These are phyloP conservation scores for Eucalyptus microcorys DNA, from an alignment of 345 rosid genomes.

Conservation along the genomic window DNA sequence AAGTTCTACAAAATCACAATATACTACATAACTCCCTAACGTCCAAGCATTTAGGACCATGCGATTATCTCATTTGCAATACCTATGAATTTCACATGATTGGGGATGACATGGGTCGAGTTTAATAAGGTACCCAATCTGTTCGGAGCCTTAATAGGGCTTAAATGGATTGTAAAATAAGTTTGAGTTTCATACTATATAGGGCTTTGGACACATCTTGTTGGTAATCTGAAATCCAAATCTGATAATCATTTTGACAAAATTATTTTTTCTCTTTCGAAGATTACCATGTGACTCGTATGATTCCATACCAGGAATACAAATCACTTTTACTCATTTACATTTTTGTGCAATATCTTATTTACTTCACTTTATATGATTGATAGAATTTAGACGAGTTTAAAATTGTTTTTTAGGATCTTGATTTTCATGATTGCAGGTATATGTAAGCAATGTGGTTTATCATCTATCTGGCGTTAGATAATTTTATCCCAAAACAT, in stretches of 20 bases:
- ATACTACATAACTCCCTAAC: not conserved
- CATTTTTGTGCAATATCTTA: not conserved
- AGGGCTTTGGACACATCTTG: fast-evolving
- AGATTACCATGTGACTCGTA: not conserved
- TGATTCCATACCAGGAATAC: not conserved
- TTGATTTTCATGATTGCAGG: not conserved
- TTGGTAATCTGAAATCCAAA: not conserved
- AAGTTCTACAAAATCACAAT: not conserved
- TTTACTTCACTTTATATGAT: not conserved
- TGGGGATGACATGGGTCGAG: not conserved
- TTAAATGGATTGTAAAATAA: not conserved
- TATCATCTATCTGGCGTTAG: not conserved
- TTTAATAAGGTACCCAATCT: fast-evolving
- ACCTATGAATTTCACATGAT: not conserved
- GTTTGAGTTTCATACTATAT: not conserved
- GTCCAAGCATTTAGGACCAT: not conserved
- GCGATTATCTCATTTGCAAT: not conserved
- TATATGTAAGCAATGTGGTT: not conserved
- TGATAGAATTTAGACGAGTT: not conserved
- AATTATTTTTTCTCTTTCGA: not conserved
- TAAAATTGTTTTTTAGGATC: not conserved
- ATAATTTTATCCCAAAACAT: not conserved
- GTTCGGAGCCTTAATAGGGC: fast-evolving
- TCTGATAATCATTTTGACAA: not conserved
- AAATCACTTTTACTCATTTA: not conserved